Evolutionary conservation across 2,329 filamentous ascomycete genomes (phyloP), one percentile per base, ranked within the genome.

Genomic region (Ceratocystis smalleyi): DNA sequence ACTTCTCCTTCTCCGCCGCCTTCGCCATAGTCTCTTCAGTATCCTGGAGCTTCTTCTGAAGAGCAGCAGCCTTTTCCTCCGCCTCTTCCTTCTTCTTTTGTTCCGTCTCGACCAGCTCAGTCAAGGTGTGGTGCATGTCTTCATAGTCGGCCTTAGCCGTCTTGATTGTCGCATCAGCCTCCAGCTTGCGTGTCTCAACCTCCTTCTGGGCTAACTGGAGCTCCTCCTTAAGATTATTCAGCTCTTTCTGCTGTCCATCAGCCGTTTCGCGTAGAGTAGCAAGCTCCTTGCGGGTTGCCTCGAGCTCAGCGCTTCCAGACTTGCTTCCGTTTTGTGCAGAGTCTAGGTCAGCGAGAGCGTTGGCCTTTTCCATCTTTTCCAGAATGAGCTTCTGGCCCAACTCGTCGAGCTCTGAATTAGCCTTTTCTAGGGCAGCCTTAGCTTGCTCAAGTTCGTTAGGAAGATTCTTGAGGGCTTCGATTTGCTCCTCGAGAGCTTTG

Each of bases 71-170:
- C 73, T 78, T 76, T 64, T 77, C 74, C 71, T 81, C 77, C 57
- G 77, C 74, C 19, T 76, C 76, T 77, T 78, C 81, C 61, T 77
- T 76, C 74, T 79, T 81, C 69, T 71, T 77, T 69, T 80, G 77
- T 62, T 80, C 79, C 69, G 85, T 82, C 70, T 85, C 82, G 1
- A 84, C 77, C 63, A 85, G 74, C 68, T 80, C 73, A 3, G 80
- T 83, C 75, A 86, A 77, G 67, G 79, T 83, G 62, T 86, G 82
- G 70, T 83, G 81, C 75, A 86, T 80, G 68, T 84, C 82, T 70
- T 81, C 78, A 72, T 83, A 84, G 71, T 84, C 81, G n/a, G 78
- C 76, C 71, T 77, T 76, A 59, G 79, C 76, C n/a, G 77, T 81
- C 78, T 83, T 82, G 62, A 75, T 70, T 71, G 77, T 78, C 10